Conservation (phyloP, 768 basidiomycete genomes). For the Tephrocybe rancida region DNA sequence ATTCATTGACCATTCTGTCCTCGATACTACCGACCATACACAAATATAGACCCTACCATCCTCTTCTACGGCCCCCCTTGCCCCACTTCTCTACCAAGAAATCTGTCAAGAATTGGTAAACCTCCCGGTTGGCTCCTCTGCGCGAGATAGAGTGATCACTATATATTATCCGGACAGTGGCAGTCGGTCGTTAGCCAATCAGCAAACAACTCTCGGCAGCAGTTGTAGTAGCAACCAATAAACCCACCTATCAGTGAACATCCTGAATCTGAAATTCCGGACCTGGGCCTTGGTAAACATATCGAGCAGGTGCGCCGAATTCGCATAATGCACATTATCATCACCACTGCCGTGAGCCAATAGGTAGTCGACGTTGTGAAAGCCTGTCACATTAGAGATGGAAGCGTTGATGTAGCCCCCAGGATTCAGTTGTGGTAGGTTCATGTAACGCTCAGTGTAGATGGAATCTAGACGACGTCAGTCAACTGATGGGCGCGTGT, state of each 20-base stretch:
- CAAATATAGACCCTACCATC: slow-evolving; percentile 42
- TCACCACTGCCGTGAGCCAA: slow-evolving; percentile 94
- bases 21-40: neutral
- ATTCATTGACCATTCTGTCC: neutral
- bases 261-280: slow-evolving; percentile 80
- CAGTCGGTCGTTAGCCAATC: slow-evolving; percentile 19
- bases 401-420: slow-evolving; percentile 91
- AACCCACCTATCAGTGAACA: slow-evolving; percentile 93
- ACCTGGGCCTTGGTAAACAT: slow-evolving; percentile 85
- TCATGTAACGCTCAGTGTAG: slow-evolving; percentile 98
- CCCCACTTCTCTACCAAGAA: slow-evolving; percentile 96
- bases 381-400: slow-evolving; percentile 86
- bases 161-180: slow-evolving; percentile 15
- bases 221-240: slow-evolving; percentile 14
- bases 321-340: slow-evolving; percentile 95
- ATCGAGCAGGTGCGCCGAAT: slow-evolving; percentile 89
- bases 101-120: slow-evolving; percentile 83
- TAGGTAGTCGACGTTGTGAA: slow-evolving; percentile 77
- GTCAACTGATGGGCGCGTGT: slow-evolving; percentile 8
- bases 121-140: slow-evolving; percentile 80
- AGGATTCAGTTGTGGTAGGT: slow-evolving; percentile 73
- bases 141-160: slow-evolving; percentile 81
- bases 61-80: slow-evolving; percentile 68
- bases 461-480: slow-evolving; percentile 68
- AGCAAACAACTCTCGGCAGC: slow-evolving; percentile 13